Conservation (phyloP, 768 basidiomycete genomes). For the Lactarius sp. region DNA sequence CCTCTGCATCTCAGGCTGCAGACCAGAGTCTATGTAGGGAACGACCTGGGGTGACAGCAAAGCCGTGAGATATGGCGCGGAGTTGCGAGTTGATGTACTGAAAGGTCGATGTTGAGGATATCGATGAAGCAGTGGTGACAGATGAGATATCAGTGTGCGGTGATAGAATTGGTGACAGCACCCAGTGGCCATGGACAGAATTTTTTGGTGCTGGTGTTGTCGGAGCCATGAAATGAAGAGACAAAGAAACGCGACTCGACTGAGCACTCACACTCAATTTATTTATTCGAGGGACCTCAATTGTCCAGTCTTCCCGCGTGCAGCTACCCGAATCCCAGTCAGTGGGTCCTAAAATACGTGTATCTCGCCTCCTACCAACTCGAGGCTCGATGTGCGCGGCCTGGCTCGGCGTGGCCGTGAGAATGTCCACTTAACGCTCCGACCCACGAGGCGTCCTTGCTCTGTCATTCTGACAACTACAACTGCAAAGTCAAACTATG, state of each 20-base stretch:
- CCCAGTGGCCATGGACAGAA: conserved; percentile 54
- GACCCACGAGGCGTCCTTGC: no score
- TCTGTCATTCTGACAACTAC: no score
- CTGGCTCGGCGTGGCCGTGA: no score
- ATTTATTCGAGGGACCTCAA: conserved; percentile 26
- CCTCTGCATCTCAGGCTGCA: conserved; percentile 49
- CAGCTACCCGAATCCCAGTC: conserved; percentile 22
- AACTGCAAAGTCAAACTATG: no score
- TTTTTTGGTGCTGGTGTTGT: conserved; percentile 35
- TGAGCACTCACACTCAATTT: background rate
- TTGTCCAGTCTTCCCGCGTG: conserved; percentile 31
- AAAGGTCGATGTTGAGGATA: conserved; percentile 53
- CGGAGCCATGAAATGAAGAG: background rate
- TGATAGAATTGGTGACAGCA: conserved; percentile 30
- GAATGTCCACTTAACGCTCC: no score
- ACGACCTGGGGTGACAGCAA: conserved; percentile 56
- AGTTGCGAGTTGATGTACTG: conserved; percentile 82
- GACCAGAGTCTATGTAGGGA: conserved; percentile 55
- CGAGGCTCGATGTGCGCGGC: conserved; percentile 25
- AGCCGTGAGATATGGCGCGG: conserved; percentile 63
- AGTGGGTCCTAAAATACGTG: conserved; percentile 23
- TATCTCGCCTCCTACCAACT: conserved; percentile 31
- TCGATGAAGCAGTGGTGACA: conserved; percentile 39
- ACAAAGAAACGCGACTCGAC: background rate
- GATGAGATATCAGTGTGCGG: conserved; percentile 20